Evolutionary conservation across 2,329 filamentous ascomycete genomes (phyloP), one percentile per base, ranked within the genome.

Genomic region (Apiospora phragmitis): DNA sequence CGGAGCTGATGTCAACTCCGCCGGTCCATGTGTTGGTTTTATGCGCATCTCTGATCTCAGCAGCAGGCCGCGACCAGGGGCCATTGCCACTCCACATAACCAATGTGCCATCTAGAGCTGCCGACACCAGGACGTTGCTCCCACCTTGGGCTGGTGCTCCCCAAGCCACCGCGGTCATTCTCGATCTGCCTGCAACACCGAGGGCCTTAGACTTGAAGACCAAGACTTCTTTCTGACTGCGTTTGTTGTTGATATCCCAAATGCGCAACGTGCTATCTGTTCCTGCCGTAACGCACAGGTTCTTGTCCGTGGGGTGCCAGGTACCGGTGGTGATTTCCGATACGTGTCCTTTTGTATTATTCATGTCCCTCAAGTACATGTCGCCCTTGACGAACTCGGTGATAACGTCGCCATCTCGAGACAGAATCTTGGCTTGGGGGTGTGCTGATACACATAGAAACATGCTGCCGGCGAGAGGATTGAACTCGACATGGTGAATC

Each of bases 341-440:
- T 68, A 98, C 91, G 81, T 99, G 96, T 1, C 96, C 96, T 80
- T 98, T 98, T 5, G 96, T 99, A 80, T 98, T 95, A 82, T 98
- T 90, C 92, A 98, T 97, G 80, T 99, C 96, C 69, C 95, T 89
- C 74, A 99, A 84, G 77, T 99, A 99, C 95, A 98, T 98, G 80
- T 99, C 96, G 65, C 96, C 96, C 83, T 99, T 99, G 75, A 94
- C 92, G 74, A 97, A 98, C 78, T 98, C 94, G 1, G 92, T 92
- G 67, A 97, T 77, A 9, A 93, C 87, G 62, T 97, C 94, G 49
- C 96, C 96, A 83, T 99, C 95, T 77, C 96, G 91, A 76, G 90
- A 93, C 80, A 98, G 87, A 32, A 99, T 91, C 80, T 94, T 95
- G 16, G 95, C 94, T 80, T 98, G 95, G 1, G 95, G 92, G 51